phyloP scores from a whole-genome alignment of 108 stramenopile genomes.

The Chaetoceros muelleri region DNA sequence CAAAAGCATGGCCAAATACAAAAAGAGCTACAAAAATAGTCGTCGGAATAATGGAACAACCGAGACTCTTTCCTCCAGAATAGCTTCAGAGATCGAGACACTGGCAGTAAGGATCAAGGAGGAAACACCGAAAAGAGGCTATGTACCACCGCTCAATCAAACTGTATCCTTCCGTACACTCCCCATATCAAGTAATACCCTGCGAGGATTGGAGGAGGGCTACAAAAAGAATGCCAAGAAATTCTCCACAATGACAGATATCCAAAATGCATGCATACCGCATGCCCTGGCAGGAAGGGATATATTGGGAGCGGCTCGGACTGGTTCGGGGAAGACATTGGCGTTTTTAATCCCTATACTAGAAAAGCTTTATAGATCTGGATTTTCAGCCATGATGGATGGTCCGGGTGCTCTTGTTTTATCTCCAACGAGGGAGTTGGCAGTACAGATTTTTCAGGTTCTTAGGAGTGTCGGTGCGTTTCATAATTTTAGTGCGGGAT shows the following conservation, averaged over 20 bases:
- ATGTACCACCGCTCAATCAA: constrained; percentile 50
- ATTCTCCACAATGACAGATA: constrained; percentile 84
- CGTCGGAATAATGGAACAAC: background rate
- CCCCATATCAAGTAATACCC: constrained; percentile 52
- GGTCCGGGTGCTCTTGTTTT: constrained; percentile 93
- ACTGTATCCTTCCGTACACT: constrained; percentile 66
- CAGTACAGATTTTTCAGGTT: constrained; percentile 97
- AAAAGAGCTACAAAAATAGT: constrained; percentile 2
- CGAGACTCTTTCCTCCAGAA: background rate
- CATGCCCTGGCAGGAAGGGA: constrained; percentile 89
- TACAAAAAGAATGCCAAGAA: constrained; percentile 21
- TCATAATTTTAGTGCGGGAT: constrained; percentile 88
- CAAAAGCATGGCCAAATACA: constrained; percentile 9
- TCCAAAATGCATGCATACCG: constrained; percentile 87
- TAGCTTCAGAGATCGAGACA: constrained; percentile 20
- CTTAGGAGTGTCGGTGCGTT: constrained; percentile 73
- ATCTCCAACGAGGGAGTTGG: constrained; percentile 98
- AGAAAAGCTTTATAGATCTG: constrained; percentile 68
- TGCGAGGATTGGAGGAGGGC: constrained; percentile 60
- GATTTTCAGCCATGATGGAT: constrained; percentile 67
- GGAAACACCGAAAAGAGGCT: constrained; percentile 62
- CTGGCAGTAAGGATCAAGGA: constrained; percentile 36
- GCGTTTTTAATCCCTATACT: constrained; percentile 85
- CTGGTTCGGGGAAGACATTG: constrained; percentile 89
- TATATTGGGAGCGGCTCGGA: constrained; percentile 89